These are phyloP conservation scores for Ustanciosporium gigantosporum DNA, from an alignment of 1,284 basidiomycete genomes.

Conservation along the genomic window DNA sequence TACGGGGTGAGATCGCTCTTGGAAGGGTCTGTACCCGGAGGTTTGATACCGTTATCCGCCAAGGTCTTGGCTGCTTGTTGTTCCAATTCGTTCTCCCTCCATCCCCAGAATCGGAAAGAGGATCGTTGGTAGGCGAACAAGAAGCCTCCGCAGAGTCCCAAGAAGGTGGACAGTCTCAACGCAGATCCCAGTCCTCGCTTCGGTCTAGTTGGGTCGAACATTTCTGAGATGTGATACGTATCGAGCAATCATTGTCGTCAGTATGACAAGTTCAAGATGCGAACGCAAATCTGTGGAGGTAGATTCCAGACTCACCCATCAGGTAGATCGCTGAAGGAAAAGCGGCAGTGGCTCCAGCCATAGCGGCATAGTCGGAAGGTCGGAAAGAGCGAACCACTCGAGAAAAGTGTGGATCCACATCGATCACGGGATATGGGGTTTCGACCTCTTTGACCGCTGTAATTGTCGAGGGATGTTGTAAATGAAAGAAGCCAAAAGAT, in stretches of 20 bases:
- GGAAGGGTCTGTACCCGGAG: slow-evolving; percentile 40
- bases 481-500: too few relatives aligned
- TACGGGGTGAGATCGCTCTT: slow-evolving; percentile 79
- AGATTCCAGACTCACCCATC: slow-evolving; percentile 49
- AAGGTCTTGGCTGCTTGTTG: slow-evolving; percentile 36
- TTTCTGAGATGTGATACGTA: slow-evolving; percentile 38
- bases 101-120: slow-evolving; percentile 93
- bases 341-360: slow-evolving; percentile 79
- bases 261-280: too few relatives aligned
- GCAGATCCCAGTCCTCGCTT: slow-evolving; percentile 41
- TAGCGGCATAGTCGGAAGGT: slow-evolving; percentile 80
- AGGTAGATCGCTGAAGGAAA: slow-evolving; percentile 74
- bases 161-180: slow-evolving; percentile 48
- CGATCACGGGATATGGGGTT: slow-evolving; percentile 63
- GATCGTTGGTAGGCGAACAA: slow-evolving; percentile 84
- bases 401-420: slow-evolving; percentile 85
- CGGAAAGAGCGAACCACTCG: slow-evolving; percentile 90
- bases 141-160: slow-evolving; percentile 82
- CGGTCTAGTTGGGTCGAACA: slow-evolving; percentile 53
- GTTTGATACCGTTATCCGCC: slow-evolving; percentile 32
- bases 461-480: too few relatives aligned
- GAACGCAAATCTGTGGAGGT: too few relatives aligned
- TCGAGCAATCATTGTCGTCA: too few relatives aligned
- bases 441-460: slow-evolving; percentile 51
- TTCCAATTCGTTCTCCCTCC: slow-evolving; percentile 77